Evolutionary conservation across 768 basidiomycete species (phyloP).

Genomic region (Pilatotrama ljubarskyi): DNA sequence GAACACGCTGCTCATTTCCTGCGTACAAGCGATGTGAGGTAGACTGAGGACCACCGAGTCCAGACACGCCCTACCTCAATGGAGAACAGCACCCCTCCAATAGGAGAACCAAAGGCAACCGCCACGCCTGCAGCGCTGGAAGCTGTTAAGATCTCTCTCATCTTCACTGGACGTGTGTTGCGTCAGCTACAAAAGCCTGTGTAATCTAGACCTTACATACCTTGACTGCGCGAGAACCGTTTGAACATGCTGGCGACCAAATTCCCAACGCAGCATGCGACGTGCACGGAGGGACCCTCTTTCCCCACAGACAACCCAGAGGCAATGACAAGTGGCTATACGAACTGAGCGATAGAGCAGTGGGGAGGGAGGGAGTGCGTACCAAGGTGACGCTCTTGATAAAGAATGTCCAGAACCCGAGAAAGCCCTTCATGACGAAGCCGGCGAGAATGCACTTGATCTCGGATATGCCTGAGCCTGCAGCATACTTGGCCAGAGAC

Average conservation of each 20-base stretch:
- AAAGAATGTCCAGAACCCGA: conserved; percentile 85
- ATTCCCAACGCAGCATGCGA: conserved; percentile 91
- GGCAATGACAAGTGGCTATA: conserved; percentile 92
- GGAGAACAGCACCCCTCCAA: conserved; percentile 96
- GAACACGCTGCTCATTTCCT: conserved; percentile 99
- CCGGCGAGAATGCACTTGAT: conserved; percentile 98
- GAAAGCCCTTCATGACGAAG: conserved; percentile 95
- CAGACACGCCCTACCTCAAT: conserved; percentile 68
- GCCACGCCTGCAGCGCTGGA: conserved; percentile 98
- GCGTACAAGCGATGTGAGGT: background rate
- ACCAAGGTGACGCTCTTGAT: conserved; percentile 96
- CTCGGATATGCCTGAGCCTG: conserved; percentile 97
- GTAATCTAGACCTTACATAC: conserved; percentile 43
- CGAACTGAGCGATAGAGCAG: background rate
- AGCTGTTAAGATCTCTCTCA: conserved; percentile 90
- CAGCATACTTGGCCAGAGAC: conserved; percentile 90
- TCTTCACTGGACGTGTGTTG: conserved; percentile 52
- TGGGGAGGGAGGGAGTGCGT: conserved; percentile 34
- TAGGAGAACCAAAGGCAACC: conserved; percentile 97
- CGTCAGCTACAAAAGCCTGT: conserved; percentile 14
- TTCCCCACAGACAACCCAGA: conserved; percentile 97
- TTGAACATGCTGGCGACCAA: conserved; percentile 84
- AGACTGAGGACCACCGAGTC: background rate
- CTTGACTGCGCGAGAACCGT: conserved; percentile 84
- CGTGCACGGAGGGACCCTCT: conserved; percentile 97